Percentiles rank a stretch among this genome's conserved stretches.
Conservation (phyloP, 441 rosid genomes). For the Pelargonium citronellum region DNA sequence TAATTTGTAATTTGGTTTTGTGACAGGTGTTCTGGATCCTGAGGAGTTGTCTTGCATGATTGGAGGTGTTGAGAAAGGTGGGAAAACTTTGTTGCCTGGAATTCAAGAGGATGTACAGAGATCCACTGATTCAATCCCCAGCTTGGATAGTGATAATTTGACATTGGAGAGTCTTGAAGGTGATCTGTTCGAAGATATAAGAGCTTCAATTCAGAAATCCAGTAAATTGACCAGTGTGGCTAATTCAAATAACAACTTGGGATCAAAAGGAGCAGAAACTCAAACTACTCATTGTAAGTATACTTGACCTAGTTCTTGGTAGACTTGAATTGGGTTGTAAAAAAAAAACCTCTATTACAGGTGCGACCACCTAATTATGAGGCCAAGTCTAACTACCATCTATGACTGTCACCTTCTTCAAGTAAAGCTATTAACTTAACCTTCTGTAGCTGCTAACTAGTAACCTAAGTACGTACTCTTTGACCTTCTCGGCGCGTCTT, state of each 20-base stretch:
- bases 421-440: too few relatives aligned
- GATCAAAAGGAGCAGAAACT: constrained; percentile 26
- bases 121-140: constrained; percentile 76
- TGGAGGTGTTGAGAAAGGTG: constrained; percentile 40
- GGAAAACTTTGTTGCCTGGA: constrained; percentile 39
- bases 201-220: constrained; percentile 74
- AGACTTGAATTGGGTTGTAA: background rate
- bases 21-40: constrained; percentile 72
- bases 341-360: background rate
- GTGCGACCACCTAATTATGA: background rate
- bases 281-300: constrained; percentile 43
- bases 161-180: constrained; percentile 42
- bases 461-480: background rate
- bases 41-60: constrained; percentile 83
- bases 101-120: constrained; percentile 65
- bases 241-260: constrained; percentile 31
- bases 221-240: constrained; percentile 28
- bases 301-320: constrained; percentile 12
- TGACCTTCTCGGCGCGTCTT: background rate
- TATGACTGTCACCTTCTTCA: background rate
- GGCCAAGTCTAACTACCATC: background rate
- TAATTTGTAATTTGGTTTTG: background rate
- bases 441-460: background rate
- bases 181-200: constrained; percentile 64
- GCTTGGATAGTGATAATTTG: constrained; percentile 59